These are phyloP conservation scores for Daedalea quercina DNA, from an alignment of 768 basidiomycete species.

Conservation along the genomic window DNA sequence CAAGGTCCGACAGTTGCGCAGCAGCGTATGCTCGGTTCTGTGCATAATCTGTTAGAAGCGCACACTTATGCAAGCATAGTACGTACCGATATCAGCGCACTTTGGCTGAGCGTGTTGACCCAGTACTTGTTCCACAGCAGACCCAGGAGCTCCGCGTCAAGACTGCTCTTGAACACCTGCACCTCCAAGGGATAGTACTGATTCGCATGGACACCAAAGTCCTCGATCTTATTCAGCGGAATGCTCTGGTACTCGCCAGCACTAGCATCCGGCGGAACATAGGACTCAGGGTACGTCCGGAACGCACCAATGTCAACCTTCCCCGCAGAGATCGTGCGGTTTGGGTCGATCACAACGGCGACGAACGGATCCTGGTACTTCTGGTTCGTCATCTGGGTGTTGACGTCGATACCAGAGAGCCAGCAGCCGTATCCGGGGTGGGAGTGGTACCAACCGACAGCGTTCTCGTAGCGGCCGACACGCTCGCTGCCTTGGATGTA, in stretches of 20 bases:
- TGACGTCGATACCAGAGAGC: constrained; percentile 98
- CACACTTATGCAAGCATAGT: neutral
- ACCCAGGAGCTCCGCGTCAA: constrained; percentile 84
- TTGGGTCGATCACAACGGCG: constrained; percentile 98
- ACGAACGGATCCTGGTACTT: constrained; percentile 95
- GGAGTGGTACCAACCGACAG: constrained; percentile 97
- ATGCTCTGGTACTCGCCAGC: constrained; percentile 93
- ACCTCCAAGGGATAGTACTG: constrained; percentile 94
- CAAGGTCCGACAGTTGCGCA: constrained; percentile 83
- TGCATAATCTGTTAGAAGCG: neutral
- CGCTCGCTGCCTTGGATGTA: constrained; percentile 78
- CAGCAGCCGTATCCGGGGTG: constrained; percentile 99
- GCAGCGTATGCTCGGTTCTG: constrained; percentile 95
- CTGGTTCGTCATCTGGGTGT: constrained; percentile 94
- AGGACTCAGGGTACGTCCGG: constrained; percentile 93
- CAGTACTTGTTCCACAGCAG: constrained; percentile 99
- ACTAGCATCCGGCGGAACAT: constrained; percentile 67
- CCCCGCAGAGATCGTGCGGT: constrained; percentile 95
- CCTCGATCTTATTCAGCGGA: constrained; percentile 94
- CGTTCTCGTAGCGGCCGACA: constrained; percentile 80
- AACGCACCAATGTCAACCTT: constrained; percentile 99
- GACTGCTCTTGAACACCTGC: constrained; percentile 87
- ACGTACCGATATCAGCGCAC: constrained; percentile 83
- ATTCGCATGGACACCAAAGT: constrained; percentile 97
- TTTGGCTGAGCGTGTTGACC: constrained; percentile 95